These are phyloP conservation scores for Spinellus fusiger DNA, from an alignment of 192 early-diverging fungal species.

Conservation along the genomic window DNA sequence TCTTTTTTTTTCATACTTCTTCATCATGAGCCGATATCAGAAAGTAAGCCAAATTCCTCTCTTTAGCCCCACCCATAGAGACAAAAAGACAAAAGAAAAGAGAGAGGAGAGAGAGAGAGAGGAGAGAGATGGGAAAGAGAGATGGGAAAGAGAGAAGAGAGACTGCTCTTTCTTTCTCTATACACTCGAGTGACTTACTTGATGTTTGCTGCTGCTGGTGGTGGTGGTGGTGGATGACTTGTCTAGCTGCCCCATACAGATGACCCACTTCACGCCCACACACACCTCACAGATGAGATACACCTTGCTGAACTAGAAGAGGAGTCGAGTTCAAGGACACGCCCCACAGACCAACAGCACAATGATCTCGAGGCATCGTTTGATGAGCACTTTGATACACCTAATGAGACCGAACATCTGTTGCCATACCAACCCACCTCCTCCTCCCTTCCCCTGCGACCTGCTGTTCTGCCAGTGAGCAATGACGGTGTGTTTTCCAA, in stretches of 20 bases:
- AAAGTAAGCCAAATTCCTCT: constrained; percentile 1
- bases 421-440: background rate
- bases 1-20: background rate
- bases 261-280: background rate
- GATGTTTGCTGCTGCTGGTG: too few relatives aligned
- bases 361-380: constrained; percentile 23
- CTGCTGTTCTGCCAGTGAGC: constrained; percentile 28
- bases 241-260: background rate
- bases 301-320: background rate
- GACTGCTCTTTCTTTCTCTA: background rate
- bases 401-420: background rate
- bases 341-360: constrained; percentile 9
- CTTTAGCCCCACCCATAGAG: background rate
- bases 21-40: constrained; percentile 5
- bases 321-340: background rate
- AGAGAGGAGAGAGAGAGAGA: background rate
- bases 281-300: background rate
- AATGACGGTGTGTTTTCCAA: constrained; percentile 56
- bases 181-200: background rate
- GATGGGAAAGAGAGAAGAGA: constrained; percentile 4
- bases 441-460: background rate
- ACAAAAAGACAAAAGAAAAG: background rate
- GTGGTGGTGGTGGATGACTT: too few relatives aligned
- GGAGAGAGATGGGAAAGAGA: background rate
- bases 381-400: constrained; percentile 14